Conservation (phyloP, 2,329 filamentous ascomycete species). For the Colletotrichum graminicola region DNA sequence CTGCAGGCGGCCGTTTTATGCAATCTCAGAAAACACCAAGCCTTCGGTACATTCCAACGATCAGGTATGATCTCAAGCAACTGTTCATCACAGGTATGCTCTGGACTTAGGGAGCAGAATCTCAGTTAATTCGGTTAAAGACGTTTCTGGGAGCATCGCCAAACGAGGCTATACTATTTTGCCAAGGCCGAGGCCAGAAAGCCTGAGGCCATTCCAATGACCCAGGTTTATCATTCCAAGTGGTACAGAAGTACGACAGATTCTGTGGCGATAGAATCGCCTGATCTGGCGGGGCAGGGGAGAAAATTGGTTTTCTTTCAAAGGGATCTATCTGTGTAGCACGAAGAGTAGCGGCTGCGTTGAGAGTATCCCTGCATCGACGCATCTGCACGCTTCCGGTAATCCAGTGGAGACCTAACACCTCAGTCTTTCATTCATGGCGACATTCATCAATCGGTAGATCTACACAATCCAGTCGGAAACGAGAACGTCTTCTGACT, state of each 20-base stretch:
- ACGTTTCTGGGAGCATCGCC: too few relatives aligned
- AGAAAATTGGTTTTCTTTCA: neutral
- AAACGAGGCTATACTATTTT: neutral
- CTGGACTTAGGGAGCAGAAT: neutral
- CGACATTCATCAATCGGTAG: neutral
- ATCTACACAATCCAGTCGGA: too few relatives aligned
- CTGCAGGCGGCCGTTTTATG: constrained; percentile 29
- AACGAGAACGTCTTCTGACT: neutral
- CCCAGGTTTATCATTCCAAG: neutral
- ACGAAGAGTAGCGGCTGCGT: neutral
- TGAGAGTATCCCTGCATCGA: constrained; percentile 30
- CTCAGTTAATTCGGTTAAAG: neutral
- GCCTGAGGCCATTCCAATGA: neutral
- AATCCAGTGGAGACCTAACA: neutral
- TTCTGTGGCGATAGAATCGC: neutral
- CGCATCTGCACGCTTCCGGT: constrained; percentile 30
- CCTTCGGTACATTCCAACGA: neutral
- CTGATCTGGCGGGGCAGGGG: neutral
- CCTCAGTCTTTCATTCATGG: neutral
- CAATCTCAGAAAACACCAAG: constrained; percentile 12
- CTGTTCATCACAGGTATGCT: accelerated
- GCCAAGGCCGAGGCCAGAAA: too few relatives aligned
- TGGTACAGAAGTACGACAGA: constrained; percentile 11
- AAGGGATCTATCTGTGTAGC: neutral
- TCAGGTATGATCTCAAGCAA: too few relatives aligned